Percentiles rank a stretch among this genome's conserved stretches.
Evolutionary conservation across 306 rosid genomes (phyloP).

Genomic region (Pyrus communis): DNA sequence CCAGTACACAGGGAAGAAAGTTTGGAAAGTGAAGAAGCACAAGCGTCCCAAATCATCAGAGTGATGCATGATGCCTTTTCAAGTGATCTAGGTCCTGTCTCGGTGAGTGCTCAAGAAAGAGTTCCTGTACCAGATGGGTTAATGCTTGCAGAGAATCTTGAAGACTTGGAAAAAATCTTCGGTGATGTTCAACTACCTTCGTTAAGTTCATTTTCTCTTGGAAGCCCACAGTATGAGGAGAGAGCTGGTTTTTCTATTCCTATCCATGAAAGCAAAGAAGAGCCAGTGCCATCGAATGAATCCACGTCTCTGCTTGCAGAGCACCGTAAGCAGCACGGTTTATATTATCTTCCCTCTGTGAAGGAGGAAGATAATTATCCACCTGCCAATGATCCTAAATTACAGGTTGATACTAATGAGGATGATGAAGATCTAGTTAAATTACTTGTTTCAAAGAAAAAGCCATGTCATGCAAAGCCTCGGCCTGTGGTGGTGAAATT

Average conservation of each 20-base stretch:
- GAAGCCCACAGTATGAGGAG: slow-evolving; percentile 31
- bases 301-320: slow-evolving; percentile 66
- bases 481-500: slow-evolving; percentile 87
- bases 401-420: slow-evolving; percentile 25
- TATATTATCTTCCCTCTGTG: slow-evolving; percentile 81
- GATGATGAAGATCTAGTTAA: slow-evolving; percentile 60
- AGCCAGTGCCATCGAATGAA: slow-evolving; percentile 45
- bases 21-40: slow-evolving; percentile 27
- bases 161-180: slow-evolving; percentile 51
- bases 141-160: slow-evolving; percentile 63
- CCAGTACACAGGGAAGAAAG: slow-evolving; percentile 29
- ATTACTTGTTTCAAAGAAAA: slow-evolving; percentile 63
- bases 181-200: slow-evolving; percentile 54
- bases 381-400: slow-evolving; percentile 61
- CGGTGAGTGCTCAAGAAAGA: slow-evolving; percentile 65
- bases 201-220: slow-evolving; percentile 31
- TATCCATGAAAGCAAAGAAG: slow-evolving; percentile 35
- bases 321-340: slow-evolving; percentile 85
- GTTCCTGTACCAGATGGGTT: slow-evolving; percentile 79
- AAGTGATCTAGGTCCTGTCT: slow-evolving; percentile 71
- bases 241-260: slow-evolving; percentile 28
- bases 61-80: slow-evolving; percentile 47
- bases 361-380: slow-evolving; percentile 71
- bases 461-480: slow-evolving; percentile 58
- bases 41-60: slow-evolving; percentile 35